Evolutionary conservation across 768 basidiomycete species (phyloP).

Genomic region (Collybia mongolica): DNA sequence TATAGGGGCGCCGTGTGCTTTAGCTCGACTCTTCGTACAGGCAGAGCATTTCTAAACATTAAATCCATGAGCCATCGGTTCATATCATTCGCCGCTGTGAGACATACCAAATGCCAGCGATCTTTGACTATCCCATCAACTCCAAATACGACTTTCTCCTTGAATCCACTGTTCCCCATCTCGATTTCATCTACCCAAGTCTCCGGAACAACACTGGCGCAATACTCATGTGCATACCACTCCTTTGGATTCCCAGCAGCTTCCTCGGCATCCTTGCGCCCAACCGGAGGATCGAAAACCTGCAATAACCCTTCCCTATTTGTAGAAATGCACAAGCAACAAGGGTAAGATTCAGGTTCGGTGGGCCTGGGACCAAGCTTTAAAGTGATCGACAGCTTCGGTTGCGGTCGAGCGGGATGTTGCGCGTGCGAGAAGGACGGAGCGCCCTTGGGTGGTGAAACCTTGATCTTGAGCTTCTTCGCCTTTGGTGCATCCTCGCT

Average conservation of each 20-base stretch:
- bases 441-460: conserved; percentile 25
- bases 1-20: conserved; percentile 77
- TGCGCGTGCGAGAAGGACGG: conserved; percentile 14
- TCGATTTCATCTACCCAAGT: conserved; percentile 85
- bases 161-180: conserved; percentile 31
- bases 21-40: conserved; percentile 68
- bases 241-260: conserved; percentile 41
- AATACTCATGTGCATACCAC: conserved; percentile 81
- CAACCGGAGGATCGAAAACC: conserved; percentile 66
- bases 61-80: conserved; percentile 2
- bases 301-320: conserved; percentile 53
- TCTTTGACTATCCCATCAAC: conserved; percentile 88
- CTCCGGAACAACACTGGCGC: conserved; percentile 83
- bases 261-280: conserved; percentile 51
- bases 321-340: conserved; percentile 64
- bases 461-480: conserved; percentile 49
- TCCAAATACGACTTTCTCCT: conserved; percentile 69
- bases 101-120: conserved; percentile 86
- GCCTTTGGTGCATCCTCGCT: conserved; percentile 33
- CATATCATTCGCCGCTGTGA: conserved; percentile 1
- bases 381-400: conserved; percentile 57
- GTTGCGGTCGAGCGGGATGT: conserved; percentile 11
- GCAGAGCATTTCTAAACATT: conserved; percentile 79
- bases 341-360: conserved; percentile 58
- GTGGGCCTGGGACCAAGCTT: conserved; percentile 65